Evolutionary conservation across 331 rosid species (phyloP).

Genomic region (Saraca asoca): DNA sequence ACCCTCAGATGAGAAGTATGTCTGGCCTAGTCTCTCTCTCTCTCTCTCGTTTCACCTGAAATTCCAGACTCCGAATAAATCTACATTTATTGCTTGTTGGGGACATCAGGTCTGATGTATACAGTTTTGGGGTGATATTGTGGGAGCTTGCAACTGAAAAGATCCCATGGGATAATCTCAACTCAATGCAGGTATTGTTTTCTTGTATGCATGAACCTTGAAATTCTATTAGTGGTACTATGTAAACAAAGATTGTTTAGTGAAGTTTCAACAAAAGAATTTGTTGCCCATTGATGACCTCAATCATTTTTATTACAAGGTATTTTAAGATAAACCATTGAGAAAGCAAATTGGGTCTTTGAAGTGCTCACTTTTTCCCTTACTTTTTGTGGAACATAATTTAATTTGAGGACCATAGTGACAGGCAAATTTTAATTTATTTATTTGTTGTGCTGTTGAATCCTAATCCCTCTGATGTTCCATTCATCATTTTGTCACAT

Average conservation of each 20-base stretch:
- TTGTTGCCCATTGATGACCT: constrained; percentile 6
- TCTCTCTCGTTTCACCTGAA: constrained; percentile 13
- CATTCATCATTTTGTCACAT: neutral
- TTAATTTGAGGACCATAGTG: neutral
- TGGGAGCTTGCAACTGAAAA: constrained; percentile 98
- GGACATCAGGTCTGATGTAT: constrained; percentile 81
- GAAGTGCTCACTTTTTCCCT: neutral
- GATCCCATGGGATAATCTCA: constrained; percentile 98
- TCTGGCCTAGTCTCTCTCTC: constrained; percentile 27
- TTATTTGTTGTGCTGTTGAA: neutral
- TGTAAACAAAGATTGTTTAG: too few relatives aligned
- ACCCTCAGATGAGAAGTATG: constrained; percentile 95
- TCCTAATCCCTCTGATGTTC: constrained; percentile 3
- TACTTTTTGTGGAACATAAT: neutral
- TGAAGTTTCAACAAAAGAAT: too few relatives aligned
- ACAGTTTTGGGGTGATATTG: constrained; percentile 94
- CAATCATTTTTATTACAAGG: neutral
- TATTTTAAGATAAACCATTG: too few relatives aligned
- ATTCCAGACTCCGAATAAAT: constrained; percentile 18
- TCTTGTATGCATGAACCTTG: constrained; percentile 22
- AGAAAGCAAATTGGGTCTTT: constrained; percentile 9
- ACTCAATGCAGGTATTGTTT: constrained; percentile 91
- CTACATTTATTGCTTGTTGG: constrained; percentile 27
- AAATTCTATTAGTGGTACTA: too few relatives aligned
- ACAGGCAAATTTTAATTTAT: neutral